Evolutionary conservation across 345 rosid species (phyloP).

Genomic region (Eucalyptus marginata): DNA sequence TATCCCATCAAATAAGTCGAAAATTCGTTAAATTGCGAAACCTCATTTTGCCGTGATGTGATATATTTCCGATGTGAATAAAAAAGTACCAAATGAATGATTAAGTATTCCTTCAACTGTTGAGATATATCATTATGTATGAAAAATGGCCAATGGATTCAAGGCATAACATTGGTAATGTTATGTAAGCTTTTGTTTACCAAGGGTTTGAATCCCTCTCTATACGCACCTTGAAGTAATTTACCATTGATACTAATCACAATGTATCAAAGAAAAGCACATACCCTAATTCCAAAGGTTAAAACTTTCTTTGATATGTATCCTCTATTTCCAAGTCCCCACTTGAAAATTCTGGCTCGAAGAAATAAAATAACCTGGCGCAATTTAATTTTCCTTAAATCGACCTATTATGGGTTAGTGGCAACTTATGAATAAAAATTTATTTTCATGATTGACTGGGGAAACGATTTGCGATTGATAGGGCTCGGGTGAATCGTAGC

Average conservation of each 20-base stretch:
- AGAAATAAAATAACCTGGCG: neutral
- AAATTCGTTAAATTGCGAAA: no score
- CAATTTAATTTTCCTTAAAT: neutral
- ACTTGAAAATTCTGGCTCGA: rapidly evolving
- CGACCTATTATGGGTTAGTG: rapidly evolving
- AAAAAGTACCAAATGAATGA: neutral
- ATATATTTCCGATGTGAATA: neutral
- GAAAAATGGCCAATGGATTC: neutral
- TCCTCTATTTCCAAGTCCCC: neutral
- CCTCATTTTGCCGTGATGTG: no score
- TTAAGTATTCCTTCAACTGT: neutral
- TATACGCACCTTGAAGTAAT: neutral
- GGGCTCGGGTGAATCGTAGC: rapidly evolving
- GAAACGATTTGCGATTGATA: neutral
- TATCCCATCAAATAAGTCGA: neutral
- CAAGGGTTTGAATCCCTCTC: neutral
- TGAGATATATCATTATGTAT: neutral
- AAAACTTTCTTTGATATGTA: neutral
- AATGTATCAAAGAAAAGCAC: neutral
- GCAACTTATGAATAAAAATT: neutral
- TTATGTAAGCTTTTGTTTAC: neutral
- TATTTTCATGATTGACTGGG: neutral
- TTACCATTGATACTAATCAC: neutral
- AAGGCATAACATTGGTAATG: neutral
- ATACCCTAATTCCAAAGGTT: neutral